Evolutionary conservation across 805 yeast genomes (phyloP), one percentile per base, ranked within the genome.

Genomic region (Ogataea kodamae): DNA sequence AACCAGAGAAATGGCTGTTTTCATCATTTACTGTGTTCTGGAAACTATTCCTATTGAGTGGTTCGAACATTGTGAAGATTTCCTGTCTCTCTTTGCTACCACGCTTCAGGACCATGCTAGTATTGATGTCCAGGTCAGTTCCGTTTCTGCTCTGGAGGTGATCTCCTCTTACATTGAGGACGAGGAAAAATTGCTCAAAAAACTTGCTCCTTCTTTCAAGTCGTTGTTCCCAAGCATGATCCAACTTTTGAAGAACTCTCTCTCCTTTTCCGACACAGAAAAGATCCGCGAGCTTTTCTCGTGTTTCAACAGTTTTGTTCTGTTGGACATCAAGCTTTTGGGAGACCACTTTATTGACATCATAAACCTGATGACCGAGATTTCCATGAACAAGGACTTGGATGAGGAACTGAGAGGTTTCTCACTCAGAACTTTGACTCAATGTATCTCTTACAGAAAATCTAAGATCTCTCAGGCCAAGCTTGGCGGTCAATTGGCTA

Each of bases 321-420:
- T 81, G 53, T 66, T 83, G 44, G 96, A 89, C 54, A 70, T 83
- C 52, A 78, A 79, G 52, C 68, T 90, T 43, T 70, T 88, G 19
- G 94, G 96, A 50, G 80, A 83, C 52, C 71, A 77, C 46, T 70
- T 90, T 45, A 64, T 78, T 30, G 77, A 71, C 32, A 72, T 92
- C 50, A 65, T 88, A 43, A 75, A 77, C 46, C 72, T 86, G 51
- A 76, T 88, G 73, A 64, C 81, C 48, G 86, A 86, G 59, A 76
- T 89, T 41, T 76, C 95, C 22, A 57, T 75, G 33, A 78, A 82
- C 61, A 64, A 69, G 42, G 59, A 68, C 25, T 59, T 82, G 35
- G 95, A 86, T 46, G 87, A 82, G 49, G 97, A 89, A 52, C 72
- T 73, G 59, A 78, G 97, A 64, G 74, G 74, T 39, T 83, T 80